Base-by-base conservation (phyloP, 345 rosid genomes). In the Populus simonii region DNA sequence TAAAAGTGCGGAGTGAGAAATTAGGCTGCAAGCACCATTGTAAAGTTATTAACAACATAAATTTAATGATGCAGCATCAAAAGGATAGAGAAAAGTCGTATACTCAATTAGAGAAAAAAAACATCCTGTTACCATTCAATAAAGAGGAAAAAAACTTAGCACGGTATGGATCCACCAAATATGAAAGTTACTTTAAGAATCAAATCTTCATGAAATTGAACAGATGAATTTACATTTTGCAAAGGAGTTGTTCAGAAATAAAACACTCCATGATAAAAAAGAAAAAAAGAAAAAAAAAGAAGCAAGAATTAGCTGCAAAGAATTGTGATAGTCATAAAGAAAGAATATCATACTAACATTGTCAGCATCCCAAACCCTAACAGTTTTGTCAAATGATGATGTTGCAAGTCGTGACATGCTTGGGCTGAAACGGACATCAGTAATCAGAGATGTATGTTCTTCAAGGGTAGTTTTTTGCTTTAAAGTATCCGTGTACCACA, bases 291-390 rank as follows among this genome's bases (percentile, higher is more conserved):
- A 20, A 71, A 6, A 47, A n/a, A 13, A 65, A 33, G 35, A 71
- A 29, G 35, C 17, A 41, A 59, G 69, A 74, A 61, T 62, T 29
- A 1, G 53, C 67, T 38, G 49, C 29, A 78, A 66, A 66, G 49
- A 53, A 66, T 35, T 70, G 31, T 2, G 57, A 25, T 38, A 23
- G 59, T 70, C 13, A 74, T 68, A 45, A 12, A 36, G 20, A 35
- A 77, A 67, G 63, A 80, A 47, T 51, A 62, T 18, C 76, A 55
- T 70, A 86, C 90, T 86, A 66, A 96, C 99, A 82, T 88, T 93
- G 82, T 93, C 99, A 79, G 93, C 97, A 78, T 96, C 99, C 99
- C 99, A 96, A 77, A 96, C 98, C 81, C 94, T 86, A 86, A 96
- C 99, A 76, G 97, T 91, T 85, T 93, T 93, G 88, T 96, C 99